A percentile compares a stretch with the other conserved stretches of the same genome.
Evolutionary conservation across 257 asterid genomes (phyloP).

Genomic region (Scutellaria galericulata): DNA sequence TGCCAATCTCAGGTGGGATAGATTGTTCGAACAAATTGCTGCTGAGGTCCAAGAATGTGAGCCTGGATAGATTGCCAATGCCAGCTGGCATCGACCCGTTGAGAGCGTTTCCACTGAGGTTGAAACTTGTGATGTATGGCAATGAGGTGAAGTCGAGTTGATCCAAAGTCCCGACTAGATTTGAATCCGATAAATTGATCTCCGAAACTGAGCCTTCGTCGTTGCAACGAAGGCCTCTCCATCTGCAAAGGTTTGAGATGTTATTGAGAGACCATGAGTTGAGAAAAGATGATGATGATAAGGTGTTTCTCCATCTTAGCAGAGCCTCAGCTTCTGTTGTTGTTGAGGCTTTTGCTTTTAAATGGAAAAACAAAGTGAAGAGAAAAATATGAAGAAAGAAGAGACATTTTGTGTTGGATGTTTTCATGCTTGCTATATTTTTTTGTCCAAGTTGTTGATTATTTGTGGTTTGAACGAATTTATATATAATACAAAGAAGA

Average conservation of each 20-base stretch:
- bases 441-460: too few relatives aligned
- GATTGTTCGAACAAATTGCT: conserved; percentile 46
- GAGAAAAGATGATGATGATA: conserved; percentile 43
- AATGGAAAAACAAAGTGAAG: too few relatives aligned
- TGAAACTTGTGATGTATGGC: conserved; percentile 45
- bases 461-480: too few relatives aligned
- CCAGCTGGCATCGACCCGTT: conserved; percentile 65
- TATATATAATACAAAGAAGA: too few relatives aligned
- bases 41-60: conserved; percentile 69
- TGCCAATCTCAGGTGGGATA: conserved; percentile 71
- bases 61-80: conserved; percentile 55
- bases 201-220: conserved; percentile 44
- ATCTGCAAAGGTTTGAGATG: conserved; percentile 57
- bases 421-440: too few relatives aligned
- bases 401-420: too few relatives aligned
- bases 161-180: conserved; percentile 51
- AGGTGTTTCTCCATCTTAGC: conserved; percentile 62
- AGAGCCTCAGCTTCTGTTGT: conserved; percentile 70
- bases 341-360: conserved; percentile 50
- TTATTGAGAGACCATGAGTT: conserved; percentile 62
- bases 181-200: conserved; percentile 48
- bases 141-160: conserved; percentile 52
- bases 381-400: too few relatives aligned
- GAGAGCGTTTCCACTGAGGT: conserved; percentile 51
- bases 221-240: conserved; percentile 68